Evolutionary conservation across 208 protist genomes (phyloP).

Genomic region (Acanthamoeba sp.): DNA sequence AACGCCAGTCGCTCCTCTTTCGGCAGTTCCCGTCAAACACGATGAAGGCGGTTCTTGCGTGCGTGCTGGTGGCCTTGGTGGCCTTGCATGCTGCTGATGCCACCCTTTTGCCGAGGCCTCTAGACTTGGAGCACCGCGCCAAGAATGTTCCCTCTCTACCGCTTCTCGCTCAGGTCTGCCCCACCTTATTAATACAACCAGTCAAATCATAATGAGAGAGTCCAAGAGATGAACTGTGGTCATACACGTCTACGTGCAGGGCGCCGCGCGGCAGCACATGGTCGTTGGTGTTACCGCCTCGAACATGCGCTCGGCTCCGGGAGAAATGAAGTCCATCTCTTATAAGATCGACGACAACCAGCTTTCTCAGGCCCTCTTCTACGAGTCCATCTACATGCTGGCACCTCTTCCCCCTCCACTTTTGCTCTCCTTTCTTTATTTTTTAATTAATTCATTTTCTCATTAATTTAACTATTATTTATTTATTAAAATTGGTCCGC

Average conservation of each 20-base stretch:
- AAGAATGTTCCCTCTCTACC: neutral
- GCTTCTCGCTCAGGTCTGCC: neutral
- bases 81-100: neutral
- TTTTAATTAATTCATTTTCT: neutral
- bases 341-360: constrained; percentile 61
- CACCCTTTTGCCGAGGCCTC: neutral
- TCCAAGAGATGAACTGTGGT: too few species aligned
- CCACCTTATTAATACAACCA: neutral
- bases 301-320: constrained; percentile 1
- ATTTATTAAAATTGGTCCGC: neutral
- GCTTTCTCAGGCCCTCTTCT: constrained; percentile 58
- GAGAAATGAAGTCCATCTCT: constrained; percentile 29
- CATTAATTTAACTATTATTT: too few species aligned
- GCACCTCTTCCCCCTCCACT: neutral
- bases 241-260: neutral
- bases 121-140: neutral
- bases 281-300: constrained; percentile 48
- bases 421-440: neutral
- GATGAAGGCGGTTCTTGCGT: neutral
- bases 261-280: neutral
- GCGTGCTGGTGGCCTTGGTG: neutral
- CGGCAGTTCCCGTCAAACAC: neutral
- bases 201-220: too few species aligned
- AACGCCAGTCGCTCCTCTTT: too few species aligned
- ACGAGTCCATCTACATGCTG: constrained; percentile 44